These are phyloP conservation scores for Zymoseptoria passerinii DNA, from an alignment of 2,329 filamentous ascomycete genomes.

Conservation along the genomic window DNA sequence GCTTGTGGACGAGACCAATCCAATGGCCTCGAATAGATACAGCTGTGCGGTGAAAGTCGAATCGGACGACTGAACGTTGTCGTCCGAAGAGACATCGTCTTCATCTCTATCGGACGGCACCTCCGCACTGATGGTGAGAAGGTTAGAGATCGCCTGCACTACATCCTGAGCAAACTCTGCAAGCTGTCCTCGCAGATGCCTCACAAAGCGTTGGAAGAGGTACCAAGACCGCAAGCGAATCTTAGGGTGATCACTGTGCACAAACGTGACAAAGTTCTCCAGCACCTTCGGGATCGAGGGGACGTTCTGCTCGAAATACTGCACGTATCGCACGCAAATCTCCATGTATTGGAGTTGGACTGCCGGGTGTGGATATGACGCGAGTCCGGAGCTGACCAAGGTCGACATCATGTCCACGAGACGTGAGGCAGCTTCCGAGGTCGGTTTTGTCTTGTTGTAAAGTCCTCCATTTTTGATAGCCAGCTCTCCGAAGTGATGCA, in stretches of 20 bases:
- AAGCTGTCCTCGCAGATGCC: constrained; percentile 73
- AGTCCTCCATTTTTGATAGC: constrained; percentile 81
- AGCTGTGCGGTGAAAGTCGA: constrained; percentile 85
- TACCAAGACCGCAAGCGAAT: constrained; percentile 94
- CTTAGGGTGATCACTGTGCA: constrained; percentile 79
- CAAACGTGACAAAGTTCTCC: constrained; percentile 82
- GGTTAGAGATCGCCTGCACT: constrained; percentile 79
- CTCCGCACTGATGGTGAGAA: constrained; percentile 86
- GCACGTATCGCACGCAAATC: constrained; percentile 87
- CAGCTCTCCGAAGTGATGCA: constrained; percentile 91
- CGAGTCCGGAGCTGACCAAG: constrained; percentile 88
- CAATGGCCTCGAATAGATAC: constrained; percentile 89
- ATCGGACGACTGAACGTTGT: constrained; percentile 82
- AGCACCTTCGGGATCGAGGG: constrained; percentile 76
- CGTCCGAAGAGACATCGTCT: constrained; percentile 91
- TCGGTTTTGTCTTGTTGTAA: constrained; percentile 77
- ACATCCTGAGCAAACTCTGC: constrained; percentile 86
- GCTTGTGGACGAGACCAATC: constrained; percentile 76
- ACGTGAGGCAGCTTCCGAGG: constrained; percentile 67
- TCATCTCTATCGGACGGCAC: constrained; percentile 68
- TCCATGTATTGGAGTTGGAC: constrained; percentile 98
- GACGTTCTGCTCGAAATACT: constrained; percentile 81
- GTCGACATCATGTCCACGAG: constrained; percentile 88
- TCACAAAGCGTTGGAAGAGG: constrained; percentile 85
- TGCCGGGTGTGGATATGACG: constrained; percentile 78